Conservation (phyloP, 2,329 filamentous ascomycete species). For the Xylaria sp. region DNA sequence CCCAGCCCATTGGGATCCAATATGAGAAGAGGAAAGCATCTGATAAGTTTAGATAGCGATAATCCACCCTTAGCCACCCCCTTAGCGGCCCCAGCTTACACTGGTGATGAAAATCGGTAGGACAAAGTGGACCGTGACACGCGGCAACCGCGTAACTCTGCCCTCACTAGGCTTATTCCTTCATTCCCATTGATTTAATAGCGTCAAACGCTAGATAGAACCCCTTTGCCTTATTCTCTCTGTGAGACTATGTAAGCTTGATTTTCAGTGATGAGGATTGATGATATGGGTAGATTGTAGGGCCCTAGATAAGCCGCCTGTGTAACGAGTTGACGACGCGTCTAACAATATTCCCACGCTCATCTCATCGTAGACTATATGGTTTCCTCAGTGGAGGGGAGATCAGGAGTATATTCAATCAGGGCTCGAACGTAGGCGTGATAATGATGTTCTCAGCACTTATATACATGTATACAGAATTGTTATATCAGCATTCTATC, state of each 20-base stretch:
- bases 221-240: background rate
- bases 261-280: background rate
- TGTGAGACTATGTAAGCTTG: too few species aligned
- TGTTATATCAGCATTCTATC: background rate
- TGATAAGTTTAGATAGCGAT: too few species aligned
- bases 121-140: conserved; percentile 22
- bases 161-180: background rate
- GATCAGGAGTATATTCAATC: too few species aligned
- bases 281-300: background rate
- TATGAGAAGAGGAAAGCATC: too few species aligned
- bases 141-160: conserved; percentile 21
- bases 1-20: too few species aligned
- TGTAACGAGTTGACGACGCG: too few species aligned
- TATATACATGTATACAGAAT: background rate
- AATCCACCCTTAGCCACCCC: background rate
- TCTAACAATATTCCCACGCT: too few species aligned
- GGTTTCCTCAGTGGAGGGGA: too few species aligned
- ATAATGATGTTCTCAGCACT: background rate
- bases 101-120: background rate
- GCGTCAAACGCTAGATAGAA: background rate
- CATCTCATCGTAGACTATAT: too few species aligned
- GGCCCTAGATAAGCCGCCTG: too few species aligned
- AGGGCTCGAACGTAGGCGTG: background rate
- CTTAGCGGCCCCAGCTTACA: background rate
- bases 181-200: background rate